Percentiles rank a stretch among this genome's conserved stretches.
These are phyloP conservation scores for Arabidopsis hybrid DNA, from an alignment of 441 rosid species.

Conservation along the genomic window DNA sequence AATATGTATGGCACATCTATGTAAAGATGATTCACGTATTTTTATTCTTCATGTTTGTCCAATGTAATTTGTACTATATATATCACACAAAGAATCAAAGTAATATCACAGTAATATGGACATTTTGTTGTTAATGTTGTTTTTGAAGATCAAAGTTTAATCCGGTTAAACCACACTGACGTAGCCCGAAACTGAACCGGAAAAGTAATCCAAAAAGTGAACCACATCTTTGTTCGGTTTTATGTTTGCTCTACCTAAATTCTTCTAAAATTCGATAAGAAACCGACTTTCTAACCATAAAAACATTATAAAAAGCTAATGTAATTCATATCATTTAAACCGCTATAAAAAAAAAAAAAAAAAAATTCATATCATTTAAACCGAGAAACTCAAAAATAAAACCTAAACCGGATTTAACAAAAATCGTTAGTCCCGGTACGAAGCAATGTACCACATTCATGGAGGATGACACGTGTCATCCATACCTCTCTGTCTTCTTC, in stretches of 20 bases:
- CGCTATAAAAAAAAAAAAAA: no score
- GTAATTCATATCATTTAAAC: neutral
- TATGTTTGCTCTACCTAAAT: neutral
- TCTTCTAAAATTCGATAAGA: neutral
- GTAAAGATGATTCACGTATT: constrained; percentile 6
- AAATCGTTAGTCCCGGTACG: neutral
- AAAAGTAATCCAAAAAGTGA: neutral
- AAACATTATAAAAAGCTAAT: neutral
- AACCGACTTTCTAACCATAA: neutral
- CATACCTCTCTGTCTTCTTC: constrained; percentile 9
- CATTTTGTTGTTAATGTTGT: neutral
- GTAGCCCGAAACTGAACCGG: neutral
- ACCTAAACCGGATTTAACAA: constrained; percentile 10
- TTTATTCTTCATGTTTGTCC: neutral
- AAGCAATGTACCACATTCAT: constrained; percentile 1
- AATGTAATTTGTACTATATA: neutral
- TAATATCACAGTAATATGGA: no score
- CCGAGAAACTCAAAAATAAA: constrained; percentile 13
- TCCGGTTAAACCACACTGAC: neutral
- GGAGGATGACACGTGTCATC: constrained; percentile 28
- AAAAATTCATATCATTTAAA: neutral
- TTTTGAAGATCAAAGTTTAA: neutral
- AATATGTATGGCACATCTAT: constrained; percentile 11
- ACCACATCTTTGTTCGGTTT: neutral
- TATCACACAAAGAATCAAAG: neutral